Conservation (phyloP, 2,329 filamentous ascomycete genomes). For the Colletotrichum camelliae region DNA sequence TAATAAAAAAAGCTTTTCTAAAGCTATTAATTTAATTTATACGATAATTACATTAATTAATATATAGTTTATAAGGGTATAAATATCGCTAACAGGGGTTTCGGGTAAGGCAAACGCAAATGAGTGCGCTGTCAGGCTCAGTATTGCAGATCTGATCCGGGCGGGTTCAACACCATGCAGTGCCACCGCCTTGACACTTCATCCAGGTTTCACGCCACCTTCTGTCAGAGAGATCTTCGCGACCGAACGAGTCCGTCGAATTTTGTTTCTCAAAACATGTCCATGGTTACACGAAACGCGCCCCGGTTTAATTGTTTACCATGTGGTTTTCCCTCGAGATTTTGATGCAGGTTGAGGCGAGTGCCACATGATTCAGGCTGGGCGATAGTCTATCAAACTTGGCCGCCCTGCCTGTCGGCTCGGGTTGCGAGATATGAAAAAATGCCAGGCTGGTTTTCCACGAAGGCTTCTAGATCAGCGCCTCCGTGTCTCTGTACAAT, state of each 20-base stretch:
- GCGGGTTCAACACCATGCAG: not conserved
- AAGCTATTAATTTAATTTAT: too few species aligned
- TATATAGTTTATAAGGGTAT: too few species aligned
- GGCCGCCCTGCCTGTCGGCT: not conserved
- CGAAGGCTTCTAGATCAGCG: not conserved
- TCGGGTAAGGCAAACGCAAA: too few species aligned
- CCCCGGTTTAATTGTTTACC: not conserved
- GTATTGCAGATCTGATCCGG: slow-evolving; percentile 13
- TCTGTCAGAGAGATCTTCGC: not conserved
- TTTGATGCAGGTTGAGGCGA: not conserved
- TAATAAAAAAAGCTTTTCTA: too few species aligned
- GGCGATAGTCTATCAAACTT: not conserved
- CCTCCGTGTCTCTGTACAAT: not conserved
- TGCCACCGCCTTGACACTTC: slow-evolving; percentile 20
- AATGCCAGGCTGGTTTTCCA: not conserved
- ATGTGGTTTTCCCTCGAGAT: not conserved
- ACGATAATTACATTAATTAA: too few species aligned
- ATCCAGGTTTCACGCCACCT: not conserved
- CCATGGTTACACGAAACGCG: not conserved
- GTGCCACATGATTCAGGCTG: not conserved
- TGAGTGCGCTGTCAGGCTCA: slow-evolving; percentile 1
- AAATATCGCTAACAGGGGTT: too few species aligned
- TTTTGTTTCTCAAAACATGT: not conserved
- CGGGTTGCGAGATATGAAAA: not conserved
- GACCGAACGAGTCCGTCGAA: not conserved